Base-by-base conservation (phyloP, 768 basidiomycete genomes). In the Kwoniella newhampshirensis region DNA sequence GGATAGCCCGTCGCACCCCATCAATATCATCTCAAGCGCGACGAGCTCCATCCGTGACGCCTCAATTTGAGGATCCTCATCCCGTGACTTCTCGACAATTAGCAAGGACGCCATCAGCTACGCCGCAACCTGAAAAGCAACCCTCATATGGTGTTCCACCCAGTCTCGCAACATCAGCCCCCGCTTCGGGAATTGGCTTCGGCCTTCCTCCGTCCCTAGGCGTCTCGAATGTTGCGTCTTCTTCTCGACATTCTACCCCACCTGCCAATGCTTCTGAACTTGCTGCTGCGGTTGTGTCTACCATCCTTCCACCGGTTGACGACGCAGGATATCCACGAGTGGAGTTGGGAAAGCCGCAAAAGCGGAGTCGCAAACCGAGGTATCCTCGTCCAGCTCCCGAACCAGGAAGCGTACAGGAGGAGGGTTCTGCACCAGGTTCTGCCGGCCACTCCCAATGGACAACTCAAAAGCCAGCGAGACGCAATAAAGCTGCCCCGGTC, bases 1-100 rank as follows among this genome's bases (percentile, higher is more conserved):
- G 39, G 17, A 58, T 58, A n/a, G 20, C 48, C 12, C 49, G 56
- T 20, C 36, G 56, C 9, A 58, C 56, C 3, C 56, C 56, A 23
- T 58, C 56, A 2, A 30, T 58, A 21, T 42, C 56, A 27, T 51
- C 56, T 21, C 46, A 46, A 17, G 47, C 54, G 5, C 36, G 40
- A 17, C 36, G 56, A 25, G 56, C 49, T 11, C 49, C 55, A 9
- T 57, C 55, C n/a, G 40, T 41, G 2, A 57, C 55, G 4, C 55
- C 55, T 25, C 55, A 57, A 30, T 47, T 40, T 11, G 47, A 49
- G 13, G 26, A 41, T 35, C 47, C 55, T 7, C 47, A 48, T 25
- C 51, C 56, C n/a, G 42, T 21, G 1, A 28, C 41, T 12, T 48
- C 56, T 26, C 35, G 21, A 20, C 48, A 30, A 2, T n/a, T 9